phyloP scores from a whole-genome alignment of 2,329 filamentous ascomycete species.

The Exophiala dermatitidis region DNA sequence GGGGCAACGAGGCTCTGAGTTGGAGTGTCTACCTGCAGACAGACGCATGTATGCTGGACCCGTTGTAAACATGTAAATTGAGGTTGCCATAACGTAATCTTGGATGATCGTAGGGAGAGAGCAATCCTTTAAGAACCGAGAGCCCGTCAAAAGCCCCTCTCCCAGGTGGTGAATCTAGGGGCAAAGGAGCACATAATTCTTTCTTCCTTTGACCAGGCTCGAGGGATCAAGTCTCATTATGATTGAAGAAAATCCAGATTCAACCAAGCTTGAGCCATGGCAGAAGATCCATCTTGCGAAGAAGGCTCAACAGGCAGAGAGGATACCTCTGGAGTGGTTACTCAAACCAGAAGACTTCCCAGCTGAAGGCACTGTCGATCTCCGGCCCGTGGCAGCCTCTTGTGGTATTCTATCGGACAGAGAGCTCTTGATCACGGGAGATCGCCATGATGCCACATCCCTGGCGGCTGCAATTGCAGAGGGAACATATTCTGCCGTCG shows the following conservation, averaged over 20 bases:
- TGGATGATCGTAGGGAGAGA: too few relatives aligned
- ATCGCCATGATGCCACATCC: conserved; percentile 41
- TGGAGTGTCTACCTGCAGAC: too few relatives aligned
- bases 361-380: conserved; percentile 12
- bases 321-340: conserved; percentile 33
- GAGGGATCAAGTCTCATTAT: background rate
- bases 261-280: conserved; percentile 1
- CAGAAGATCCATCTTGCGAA: conserved; percentile 22
- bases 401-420: conserved; percentile 42
- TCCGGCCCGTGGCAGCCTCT: conserved; percentile 25
- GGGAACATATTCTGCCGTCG: conserved; percentile 34
- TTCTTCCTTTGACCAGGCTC: background rate
- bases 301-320: conserved; percentile 28
- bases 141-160: too few relatives aligned
- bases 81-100: too few relatives aligned
- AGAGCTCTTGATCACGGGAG: conserved; percentile 49
- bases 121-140: too few relatives aligned
- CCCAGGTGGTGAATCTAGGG: too few relatives aligned
- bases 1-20: too few relatives aligned
- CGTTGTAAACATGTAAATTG: too few relatives aligned
- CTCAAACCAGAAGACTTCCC: conserved; percentile 27
- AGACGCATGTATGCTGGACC: too few relatives aligned
- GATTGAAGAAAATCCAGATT: conserved; percentile 5
- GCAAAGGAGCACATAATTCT: too few relatives aligned
- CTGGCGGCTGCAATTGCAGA: conserved; percentile 34